Percentiles rank a stretch among this genome's conserved stretches.
Evolutionary conservation across 2,329 filamentous ascomycete species (phyloP).

Genomic region (Penicillium frequentans): DNA sequence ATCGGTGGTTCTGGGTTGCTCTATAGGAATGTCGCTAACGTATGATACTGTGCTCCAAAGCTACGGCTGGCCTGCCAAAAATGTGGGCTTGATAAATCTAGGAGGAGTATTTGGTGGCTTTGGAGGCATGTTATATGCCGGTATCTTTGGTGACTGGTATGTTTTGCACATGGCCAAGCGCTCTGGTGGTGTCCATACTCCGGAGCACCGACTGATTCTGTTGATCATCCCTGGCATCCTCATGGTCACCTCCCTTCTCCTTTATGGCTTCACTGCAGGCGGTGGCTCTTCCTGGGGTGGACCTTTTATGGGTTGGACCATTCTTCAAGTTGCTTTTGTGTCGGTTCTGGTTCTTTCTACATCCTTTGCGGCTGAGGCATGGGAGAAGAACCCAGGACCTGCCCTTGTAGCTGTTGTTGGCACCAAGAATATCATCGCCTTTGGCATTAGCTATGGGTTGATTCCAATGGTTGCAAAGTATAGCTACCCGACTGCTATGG

Average conservation of each 20-base stretch:
- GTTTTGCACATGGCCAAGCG: constrained; percentile 32
- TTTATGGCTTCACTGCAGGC: constrained; percentile 34
- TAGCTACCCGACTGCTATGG: constrained; percentile 26
- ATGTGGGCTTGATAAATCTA: constrained; percentile 27
- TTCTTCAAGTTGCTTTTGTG: constrained; percentile 25
- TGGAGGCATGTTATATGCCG: constrained; percentile 29
- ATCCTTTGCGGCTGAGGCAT: constrained; percentile 35
- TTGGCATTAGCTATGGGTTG: constrained; percentile 30
- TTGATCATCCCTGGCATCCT: constrained; percentile 35
- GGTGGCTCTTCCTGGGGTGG: constrained; percentile 23
- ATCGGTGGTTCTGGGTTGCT: constrained; percentile 39
- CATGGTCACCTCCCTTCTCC: constrained; percentile 27
- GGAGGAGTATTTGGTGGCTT: constrained; percentile 29
- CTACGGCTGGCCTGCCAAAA: constrained; percentile 34
- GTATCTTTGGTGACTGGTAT: constrained; percentile 24
- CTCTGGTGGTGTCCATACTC: constrained; percentile 32
- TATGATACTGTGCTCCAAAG: constrained; percentile 39
- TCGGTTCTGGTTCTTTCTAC: constrained; percentile 32
- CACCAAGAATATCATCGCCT: constrained; percentile 29
- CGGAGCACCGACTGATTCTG: constrained; percentile 37
- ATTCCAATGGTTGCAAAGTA: constrained; percentile 25
- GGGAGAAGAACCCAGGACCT: constrained; percentile 34
- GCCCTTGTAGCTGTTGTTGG: constrained; percentile 31
- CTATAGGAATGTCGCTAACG: constrained; percentile 40
- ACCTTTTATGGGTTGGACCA: constrained; percentile 30